Conservation (phyloP, 179 eudicot genomes). For the Beta corolliflora region DNA sequence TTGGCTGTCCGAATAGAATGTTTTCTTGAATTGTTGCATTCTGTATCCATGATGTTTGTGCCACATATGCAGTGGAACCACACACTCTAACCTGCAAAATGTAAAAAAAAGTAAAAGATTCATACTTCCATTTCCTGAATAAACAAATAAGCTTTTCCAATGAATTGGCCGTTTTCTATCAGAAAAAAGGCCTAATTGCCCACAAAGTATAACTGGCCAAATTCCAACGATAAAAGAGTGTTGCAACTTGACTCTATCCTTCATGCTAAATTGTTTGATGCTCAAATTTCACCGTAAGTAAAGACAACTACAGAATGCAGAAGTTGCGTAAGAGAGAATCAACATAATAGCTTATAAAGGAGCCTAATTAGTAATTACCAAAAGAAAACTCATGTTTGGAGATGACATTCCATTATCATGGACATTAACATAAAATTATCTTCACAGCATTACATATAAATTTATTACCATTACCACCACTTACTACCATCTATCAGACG, state of each 20-base stretch:
- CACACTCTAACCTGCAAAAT: slow-evolving; percentile 63
- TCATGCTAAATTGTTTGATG: not conserved
- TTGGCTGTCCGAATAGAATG: slow-evolving; percentile 79
- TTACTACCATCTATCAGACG: too few species aligned
- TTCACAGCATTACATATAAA: too few species aligned
- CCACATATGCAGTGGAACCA: slow-evolving; percentile 93
- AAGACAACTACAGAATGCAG: not conserved
- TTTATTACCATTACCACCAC: too few species aligned
- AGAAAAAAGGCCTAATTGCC: not conserved
- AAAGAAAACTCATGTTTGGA: not conserved
- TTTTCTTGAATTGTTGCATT: slow-evolving; percentile 89
- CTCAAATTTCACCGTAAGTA: not conserved
- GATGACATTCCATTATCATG: too few species aligned
- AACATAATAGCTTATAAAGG: not conserved
- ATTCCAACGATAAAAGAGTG: not conserved
- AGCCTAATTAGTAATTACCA: not conserved
- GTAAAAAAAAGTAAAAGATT: slow-evolving; percentile 5
- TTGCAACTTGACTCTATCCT: slow-evolving; percentile 1
- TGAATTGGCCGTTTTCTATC: not conserved
- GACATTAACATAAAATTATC: too few species aligned
- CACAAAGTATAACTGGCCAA: not conserved
- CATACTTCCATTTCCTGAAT: not conserved
- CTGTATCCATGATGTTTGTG: slow-evolving; percentile 96
- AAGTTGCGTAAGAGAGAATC: not conserved
- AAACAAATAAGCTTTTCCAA: not conserved